These are phyloP conservation scores for Ascochyta lentis DNA, from an alignment of 2,329 filamentous ascomycete genomes.

Conservation along the genomic window DNA sequence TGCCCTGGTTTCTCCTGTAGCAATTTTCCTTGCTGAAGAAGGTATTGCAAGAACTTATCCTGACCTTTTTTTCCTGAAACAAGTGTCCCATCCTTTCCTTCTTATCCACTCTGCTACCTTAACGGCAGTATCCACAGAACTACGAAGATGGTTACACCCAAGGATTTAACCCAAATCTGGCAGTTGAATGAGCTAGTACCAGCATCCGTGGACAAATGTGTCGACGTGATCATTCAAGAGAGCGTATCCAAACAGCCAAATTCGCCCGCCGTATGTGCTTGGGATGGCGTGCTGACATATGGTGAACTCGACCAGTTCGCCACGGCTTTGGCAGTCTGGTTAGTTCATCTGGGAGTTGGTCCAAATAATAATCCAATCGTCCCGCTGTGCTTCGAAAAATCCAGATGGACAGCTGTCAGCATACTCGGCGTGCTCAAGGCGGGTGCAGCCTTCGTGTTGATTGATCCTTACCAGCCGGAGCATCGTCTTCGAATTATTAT, in stretches of 20 bases:
- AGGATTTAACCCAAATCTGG: background rate
- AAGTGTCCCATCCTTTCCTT: too few relatives aligned
- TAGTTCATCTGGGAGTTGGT: background rate
- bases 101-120: too few relatives aligned
- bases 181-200: background rate
- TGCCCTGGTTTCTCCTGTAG: too few relatives aligned
- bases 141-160: too few relatives aligned
- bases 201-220: background rate
- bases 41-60: too few relatives aligned
- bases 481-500: background rate
- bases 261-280: conserved; percentile 11
- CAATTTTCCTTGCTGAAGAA: too few relatives aligned
- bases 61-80: too few relatives aligned
- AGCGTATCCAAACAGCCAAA: background rate
- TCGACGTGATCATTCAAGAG: background rate
- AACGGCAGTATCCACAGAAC: too few relatives aligned
- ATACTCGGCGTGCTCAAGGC: conserved; percentile 51
- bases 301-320: conserved; percentile 10
- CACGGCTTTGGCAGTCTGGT: background rate
- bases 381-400: conserved; percentile 23
- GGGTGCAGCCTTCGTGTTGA: conserved; percentile 48
- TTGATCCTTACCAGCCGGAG: conserved; percentile 11
- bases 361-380: background rate
- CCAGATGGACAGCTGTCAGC: conserved; percentile 33
- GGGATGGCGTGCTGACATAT: conserved; percentile 19